phyloP scores from a whole-genome alignment of 208 protist species.

The Endotrypanum monterogeii region DNA sequence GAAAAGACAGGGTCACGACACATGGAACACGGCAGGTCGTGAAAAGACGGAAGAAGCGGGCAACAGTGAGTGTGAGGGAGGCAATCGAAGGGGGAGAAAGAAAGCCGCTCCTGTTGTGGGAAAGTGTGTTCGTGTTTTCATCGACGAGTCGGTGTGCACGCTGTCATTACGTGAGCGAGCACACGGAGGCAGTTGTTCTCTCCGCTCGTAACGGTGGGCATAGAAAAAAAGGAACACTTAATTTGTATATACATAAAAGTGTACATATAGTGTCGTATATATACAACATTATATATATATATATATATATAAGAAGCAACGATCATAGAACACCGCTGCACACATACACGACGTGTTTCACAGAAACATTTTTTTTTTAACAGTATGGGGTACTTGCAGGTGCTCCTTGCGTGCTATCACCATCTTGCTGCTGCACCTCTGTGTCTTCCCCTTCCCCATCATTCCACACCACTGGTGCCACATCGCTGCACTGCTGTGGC shows the following conservation, averaged over 20 bases:
- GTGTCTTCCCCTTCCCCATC: background rate
- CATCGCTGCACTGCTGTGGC: background rate
- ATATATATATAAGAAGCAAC: background rate
- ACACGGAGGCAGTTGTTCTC: too few relatives aligned
- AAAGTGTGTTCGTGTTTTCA: too few relatives aligned
- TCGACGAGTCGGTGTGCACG: too few relatives aligned
- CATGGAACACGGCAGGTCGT: background rate
- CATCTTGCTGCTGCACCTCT: slow-evolving; percentile 9
- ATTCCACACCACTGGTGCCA: background rate
- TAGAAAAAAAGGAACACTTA: too few relatives aligned
- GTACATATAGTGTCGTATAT: background rate
- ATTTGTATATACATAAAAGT: too few relatives aligned
- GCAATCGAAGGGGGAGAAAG: background rate
- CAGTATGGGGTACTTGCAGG: slow-evolving; percentile 25
- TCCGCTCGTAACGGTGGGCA: too few relatives aligned
- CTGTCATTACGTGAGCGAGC: too few relatives aligned
- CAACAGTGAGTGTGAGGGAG: background rate
- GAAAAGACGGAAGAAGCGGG: background rate
- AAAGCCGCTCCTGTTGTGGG: too few relatives aligned
- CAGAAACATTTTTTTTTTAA: too few relatives aligned
- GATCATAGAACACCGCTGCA: background rate
- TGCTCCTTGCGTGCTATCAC: slow-evolving; percentile 11
- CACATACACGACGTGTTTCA: background rate
- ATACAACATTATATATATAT: background rate
- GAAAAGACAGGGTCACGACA: background rate